Evolutionary conservation across 805 yeast species (phyloP).

Genomic region (Helenozyma baotianmanensis): DNA sequence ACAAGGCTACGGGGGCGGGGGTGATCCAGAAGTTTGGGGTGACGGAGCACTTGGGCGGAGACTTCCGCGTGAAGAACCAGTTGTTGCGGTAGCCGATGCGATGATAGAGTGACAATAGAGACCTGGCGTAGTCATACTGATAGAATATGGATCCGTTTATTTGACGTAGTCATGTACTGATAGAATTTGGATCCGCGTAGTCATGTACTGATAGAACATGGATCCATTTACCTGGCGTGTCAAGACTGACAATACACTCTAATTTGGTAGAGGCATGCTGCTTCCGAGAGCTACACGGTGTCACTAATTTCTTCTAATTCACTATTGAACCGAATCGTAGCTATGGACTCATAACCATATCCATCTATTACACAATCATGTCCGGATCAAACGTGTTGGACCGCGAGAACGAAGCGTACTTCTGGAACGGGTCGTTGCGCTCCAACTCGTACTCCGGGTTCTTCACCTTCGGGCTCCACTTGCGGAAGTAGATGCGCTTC

Average conservation of each 20-base stretch:
- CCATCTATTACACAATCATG: constrained; percentile 5
- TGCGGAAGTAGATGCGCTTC: constrained; percentile 30
- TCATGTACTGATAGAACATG: no score
- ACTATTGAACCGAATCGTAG: no score
- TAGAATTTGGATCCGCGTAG: no score
- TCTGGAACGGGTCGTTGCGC: constrained; percentile 57
- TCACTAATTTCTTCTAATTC: no score
- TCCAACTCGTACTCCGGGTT: constrained; percentile 66
- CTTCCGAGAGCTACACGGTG: no score
- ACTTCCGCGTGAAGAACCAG: constrained; percentile 19
- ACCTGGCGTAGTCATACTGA: no score
- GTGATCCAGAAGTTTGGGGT: constrained; percentile 55
- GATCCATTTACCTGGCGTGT: no score
- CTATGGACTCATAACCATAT: no score
- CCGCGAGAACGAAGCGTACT: constrained; percentile 56
- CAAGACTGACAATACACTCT: no score
- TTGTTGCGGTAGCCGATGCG: constrained; percentile 5
- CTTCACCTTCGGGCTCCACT: constrained; percentile 29
- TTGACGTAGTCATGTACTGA: not conserved
- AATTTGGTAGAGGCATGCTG: no score
- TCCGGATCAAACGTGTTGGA: constrained; percentile 40
- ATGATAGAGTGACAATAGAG: not conserved
- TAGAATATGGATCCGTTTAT: not conserved
- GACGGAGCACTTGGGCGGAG: constrained; percentile 61
- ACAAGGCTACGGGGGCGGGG: constrained; percentile 37